Conservation (phyloP, 352 stramenopile species). For the Globisporangium paddicum region DNA sequence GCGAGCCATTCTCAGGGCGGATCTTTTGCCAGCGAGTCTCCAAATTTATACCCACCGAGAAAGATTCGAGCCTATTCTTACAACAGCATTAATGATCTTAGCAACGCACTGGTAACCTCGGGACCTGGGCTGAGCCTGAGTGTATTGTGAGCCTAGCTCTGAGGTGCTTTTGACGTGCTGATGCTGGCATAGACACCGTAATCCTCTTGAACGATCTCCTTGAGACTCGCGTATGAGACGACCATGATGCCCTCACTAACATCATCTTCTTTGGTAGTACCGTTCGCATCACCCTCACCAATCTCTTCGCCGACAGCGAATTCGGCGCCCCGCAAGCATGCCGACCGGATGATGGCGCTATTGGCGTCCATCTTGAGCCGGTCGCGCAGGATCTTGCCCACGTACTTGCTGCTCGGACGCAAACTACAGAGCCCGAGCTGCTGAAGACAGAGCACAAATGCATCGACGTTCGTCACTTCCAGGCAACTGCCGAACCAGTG, state of each 20-base stretch:
- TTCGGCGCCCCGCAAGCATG: conserved; percentile 12
- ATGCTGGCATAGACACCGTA: conserved; percentile 37
- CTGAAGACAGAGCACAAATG: conserved; percentile 58
- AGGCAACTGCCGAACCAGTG: conserved; percentile 45
- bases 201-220: conserved; percentile 47
- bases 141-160: neutral
- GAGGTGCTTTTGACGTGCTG: neutral
- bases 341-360: conserved; percentile 36
- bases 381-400: conserved; percentile 54
- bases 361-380: conserved; percentile 45
- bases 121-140: neutral
- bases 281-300: neutral
- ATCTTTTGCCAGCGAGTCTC: neutral
- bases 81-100: no score
- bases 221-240: conserved; percentile 36
- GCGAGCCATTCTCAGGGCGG: neutral
- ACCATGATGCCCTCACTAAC: neutral
- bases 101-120: no score
- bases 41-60: no score
- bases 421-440: conserved; percentile 51
- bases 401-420: conserved; percentile 41
- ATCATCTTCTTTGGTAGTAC: neutral
- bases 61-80: no score
- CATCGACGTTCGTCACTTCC: conserved; percentile 49
- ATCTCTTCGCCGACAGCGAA: neutral